A percentile compares a stretch with the other conserved stretches of the same genome.
Conservation (phyloP, 1,284 basidiomycete genomes). For the Cryptococcus maquisensis region DNA sequence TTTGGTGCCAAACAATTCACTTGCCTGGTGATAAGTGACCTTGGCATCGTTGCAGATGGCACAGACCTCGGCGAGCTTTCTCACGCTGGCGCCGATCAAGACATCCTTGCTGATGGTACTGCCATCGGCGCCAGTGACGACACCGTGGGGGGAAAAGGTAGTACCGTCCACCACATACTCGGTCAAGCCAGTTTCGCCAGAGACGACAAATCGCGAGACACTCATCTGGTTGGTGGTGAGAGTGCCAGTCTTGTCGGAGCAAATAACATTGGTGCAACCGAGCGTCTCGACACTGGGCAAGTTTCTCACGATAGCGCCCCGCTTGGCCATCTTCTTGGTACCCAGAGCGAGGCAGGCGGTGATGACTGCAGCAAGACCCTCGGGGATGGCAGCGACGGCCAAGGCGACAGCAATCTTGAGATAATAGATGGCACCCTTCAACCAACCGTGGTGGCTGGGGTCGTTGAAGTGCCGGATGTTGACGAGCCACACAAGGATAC, state of each 20-base stretch:
- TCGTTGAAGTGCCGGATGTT: slow-evolving; percentile 92
- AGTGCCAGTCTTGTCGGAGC: slow-evolving; percentile 89
- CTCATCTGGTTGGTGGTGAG: slow-evolving; percentile 96
- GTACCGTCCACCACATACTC: slow-evolving; percentile 82
- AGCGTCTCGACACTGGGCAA: slow-evolving; percentile 94
- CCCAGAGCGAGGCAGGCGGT: slow-evolving; percentile 94
- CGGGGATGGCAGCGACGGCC: slow-evolving; percentile 92
- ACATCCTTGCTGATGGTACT: slow-evolving; percentile 55
- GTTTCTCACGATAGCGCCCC: slow-evolving; percentile 92
- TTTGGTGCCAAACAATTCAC: slow-evolving; percentile 24
- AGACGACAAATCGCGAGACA: slow-evolving; percentile 74
- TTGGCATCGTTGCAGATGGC: slow-evolving; percentile 91
- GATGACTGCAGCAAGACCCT: slow-evolving; percentile 91
- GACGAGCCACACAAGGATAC: slow-evolving; percentile 91
- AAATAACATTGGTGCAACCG: slow-evolving; percentile 93
- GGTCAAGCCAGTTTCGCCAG: slow-evolving; percentile 56
- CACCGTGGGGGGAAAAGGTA: slow-evolving; percentile 79
- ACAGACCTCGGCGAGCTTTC: slow-evolving; percentile 80
- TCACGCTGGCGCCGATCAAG: slow-evolving; percentile 66
- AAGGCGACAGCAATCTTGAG: slow-evolving; percentile 97
- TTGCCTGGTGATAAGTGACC: slow-evolving; percentile 73
- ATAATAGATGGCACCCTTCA: slow-evolving; percentile 93
- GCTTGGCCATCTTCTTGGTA: slow-evolving; percentile 96
- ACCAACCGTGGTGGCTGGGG: slow-evolving; percentile 76
- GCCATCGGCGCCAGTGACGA: slow-evolving; percentile 62